phyloP scores from a whole-genome alignment of 1,139 yeast species.

The Suhomyces chickasaworum region DNA sequence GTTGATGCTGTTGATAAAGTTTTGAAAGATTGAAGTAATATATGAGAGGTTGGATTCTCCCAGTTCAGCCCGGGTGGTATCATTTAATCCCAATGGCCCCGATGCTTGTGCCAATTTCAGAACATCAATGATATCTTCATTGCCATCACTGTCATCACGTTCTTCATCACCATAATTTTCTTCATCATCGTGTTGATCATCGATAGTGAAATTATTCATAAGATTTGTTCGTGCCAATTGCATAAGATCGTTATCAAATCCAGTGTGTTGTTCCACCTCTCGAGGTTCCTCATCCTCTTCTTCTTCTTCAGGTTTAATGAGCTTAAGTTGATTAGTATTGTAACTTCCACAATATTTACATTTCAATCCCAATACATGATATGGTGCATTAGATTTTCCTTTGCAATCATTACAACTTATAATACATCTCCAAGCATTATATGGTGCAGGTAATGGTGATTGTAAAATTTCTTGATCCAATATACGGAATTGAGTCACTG shows the following conservation, averaged over 20 bases:
- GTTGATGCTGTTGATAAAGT: slow-evolving; percentile 34
- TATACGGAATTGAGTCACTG: slow-evolving; percentile 85
- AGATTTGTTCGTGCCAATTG: slow-evolving; percentile 39
- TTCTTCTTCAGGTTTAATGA: slow-evolving; percentile 58
- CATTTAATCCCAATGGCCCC: slow-evolving; percentile 4
- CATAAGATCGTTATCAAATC: slow-evolving; percentile 26
- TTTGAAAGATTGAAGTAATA: slow-evolving; percentile 43
- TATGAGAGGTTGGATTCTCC: slow-evolving; percentile 29
- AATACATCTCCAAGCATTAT: slow-evolving; percentile 72
- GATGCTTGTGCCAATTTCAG: slow-evolving; percentile 28
- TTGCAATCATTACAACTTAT: slow-evolving; percentile 88
- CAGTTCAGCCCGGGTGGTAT: slow-evolving; percentile 4
- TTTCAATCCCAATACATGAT: slow-evolving; percentile 83
- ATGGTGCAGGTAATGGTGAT: slow-evolving; percentile 80
- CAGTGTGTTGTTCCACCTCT: slow-evolving; percentile 19
- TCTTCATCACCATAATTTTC: slow-evolving; percentile 28
- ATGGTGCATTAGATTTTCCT: slow-evolving; percentile 73
- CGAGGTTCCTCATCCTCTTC: slow-evolving; percentile 29
- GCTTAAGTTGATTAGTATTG: slow-evolving; percentile 73
- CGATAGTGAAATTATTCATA: slow-evolving; percentile 40
- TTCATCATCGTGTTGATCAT: slow-evolving; percentile 23
- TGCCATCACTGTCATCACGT: slow-evolving; percentile 22
- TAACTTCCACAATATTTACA: slow-evolving; percentile 87
- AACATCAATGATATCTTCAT: slow-evolving; percentile 30
- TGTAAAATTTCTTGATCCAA: slow-evolving; percentile 78